Percentiles rank a stretch among this genome's conserved stretches.
phyloP scores from a whole-genome alignment of 2,329 filamentous ascomycete genomes.

The Aspergillus quadricinctus region DNA sequence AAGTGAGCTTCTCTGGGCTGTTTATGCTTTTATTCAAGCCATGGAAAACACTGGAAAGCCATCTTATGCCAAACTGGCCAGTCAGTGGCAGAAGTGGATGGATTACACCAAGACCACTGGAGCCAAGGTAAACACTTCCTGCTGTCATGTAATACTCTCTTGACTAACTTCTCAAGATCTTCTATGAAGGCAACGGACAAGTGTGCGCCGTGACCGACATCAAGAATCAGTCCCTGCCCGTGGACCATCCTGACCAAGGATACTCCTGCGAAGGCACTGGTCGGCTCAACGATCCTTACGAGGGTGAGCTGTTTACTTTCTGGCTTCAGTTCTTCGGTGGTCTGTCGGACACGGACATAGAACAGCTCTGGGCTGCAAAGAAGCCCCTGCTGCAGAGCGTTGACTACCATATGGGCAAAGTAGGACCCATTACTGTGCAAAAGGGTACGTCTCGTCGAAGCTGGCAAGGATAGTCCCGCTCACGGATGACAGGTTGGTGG shows the following conservation, averaged over 20 bases:
- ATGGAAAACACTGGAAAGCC: conserved; percentile 20
- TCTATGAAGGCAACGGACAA: conserved; percentile 36
- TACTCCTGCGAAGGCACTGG: conserved; percentile 36
- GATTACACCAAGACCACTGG: conserved; percentile 39
- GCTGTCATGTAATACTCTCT: background rate
- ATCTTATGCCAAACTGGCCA: conserved; percentile 28
- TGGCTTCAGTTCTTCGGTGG: conserved; percentile 39
- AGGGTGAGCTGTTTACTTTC: conserved; percentile 42
- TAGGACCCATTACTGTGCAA: background rate
- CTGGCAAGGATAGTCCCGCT: background rate
- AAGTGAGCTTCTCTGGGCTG: background rate
- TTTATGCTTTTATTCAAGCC: background rate
- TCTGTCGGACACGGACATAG: conserved; percentile 30
- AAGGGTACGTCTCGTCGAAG: background rate
- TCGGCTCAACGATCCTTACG: conserved; percentile 41
- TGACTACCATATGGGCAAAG: background rate
- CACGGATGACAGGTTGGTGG: conserved; percentile 27
- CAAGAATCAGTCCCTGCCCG: conserved; percentile 29
- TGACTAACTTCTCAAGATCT: conserved; percentile 20
- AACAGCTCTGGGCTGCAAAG: conserved; percentile 38
- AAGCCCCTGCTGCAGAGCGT: background rate
- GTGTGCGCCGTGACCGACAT: conserved; percentile 40
- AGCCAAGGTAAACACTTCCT: conserved; percentile 17
- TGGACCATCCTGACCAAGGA: conserved; percentile 22
- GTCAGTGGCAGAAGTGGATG: conserved; percentile 38